Base-by-base conservation (phyloP, 2,329 filamentous ascomycete genomes). In the Colletotrichum orchidophilum region DNA sequence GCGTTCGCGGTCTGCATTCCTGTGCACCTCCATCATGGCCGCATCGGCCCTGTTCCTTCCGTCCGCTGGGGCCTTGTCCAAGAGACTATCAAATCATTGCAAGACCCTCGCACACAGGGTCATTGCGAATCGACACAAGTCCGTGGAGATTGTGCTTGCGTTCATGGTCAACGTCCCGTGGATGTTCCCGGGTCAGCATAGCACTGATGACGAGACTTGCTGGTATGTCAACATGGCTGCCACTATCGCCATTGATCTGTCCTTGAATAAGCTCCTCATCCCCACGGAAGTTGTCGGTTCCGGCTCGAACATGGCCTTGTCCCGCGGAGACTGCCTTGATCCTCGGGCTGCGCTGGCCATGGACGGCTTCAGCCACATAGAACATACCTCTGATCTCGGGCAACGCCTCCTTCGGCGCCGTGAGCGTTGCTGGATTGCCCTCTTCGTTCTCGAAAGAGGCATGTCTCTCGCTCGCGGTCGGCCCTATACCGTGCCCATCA, bases 131-230 rank as follows among this genome's bases (percentile, higher is more conserved):
- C 88, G 91, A 2, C 87, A 90, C 75, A 87, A 91, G 66, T 94
- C 92, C 0, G 91, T 93, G 6, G 92, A 94, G 77, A 93, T 94
- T 66, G 90, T 94, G 0, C 82, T 94, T 1, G 92, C 90, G 0
- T 94, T 94, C 76, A 92, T 94, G 89, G 87, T 93, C 35, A 93
- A 93, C 72, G 87, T 94, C 7, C 92, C 92, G 0, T 94, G 92
- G 92, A 93, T 94, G 87, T 88, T 89, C 33, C 90, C 90, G 1
- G 90, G 90, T 2, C 82, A 87, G 70, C 90, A 92, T 75, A 91
- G 89, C 78, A 90, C 90, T 11, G 92, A 94, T 73, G 92, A 94
- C 71, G 92, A 93, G 75, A 93, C 92, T 0, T 93, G 91, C 69
- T 87, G 89, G 52, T 94, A 93, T 74, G 88, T 94, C 64, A 88